Percentiles rank a stretch among this genome's conserved stretches.
phyloP scores from a whole-genome alignment of 257 asterid genomes.

The Ilex asprella region DNA sequence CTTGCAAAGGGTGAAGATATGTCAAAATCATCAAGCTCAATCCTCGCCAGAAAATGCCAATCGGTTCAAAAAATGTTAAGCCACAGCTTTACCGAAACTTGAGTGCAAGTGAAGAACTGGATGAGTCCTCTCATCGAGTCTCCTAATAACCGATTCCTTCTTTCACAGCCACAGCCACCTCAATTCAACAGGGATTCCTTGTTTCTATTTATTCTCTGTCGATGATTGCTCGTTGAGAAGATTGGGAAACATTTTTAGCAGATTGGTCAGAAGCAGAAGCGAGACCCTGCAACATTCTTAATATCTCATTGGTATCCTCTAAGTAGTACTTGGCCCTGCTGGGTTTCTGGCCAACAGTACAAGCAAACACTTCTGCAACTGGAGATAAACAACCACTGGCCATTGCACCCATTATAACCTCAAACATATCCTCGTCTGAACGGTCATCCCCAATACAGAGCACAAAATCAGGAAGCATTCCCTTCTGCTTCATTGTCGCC shows the following conservation, averaged over 20 bases:
- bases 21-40: too few relatives aligned
- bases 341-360: constrained; percentile 83
- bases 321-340: constrained; percentile 72
- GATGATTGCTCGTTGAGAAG: constrained; percentile 21
- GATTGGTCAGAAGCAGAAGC: constrained; percentile 61
- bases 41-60: too few relatives aligned
- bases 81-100: too few relatives aligned
- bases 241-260: constrained; percentile 22
- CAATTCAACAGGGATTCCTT: too few relatives aligned
- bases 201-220: constrained; percentile 22
- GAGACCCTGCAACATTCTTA: constrained; percentile 73
- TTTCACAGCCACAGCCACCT: too few relatives aligned
- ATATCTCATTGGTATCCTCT: constrained; percentile 63
- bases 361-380: constrained; percentile 70
- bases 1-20: too few relatives aligned
- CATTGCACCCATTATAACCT: constrained; percentile 67
- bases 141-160: too few relatives aligned
- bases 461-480: constrained; percentile 61
- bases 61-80: too few relatives aligned
- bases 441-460: constrained; percentile 84
- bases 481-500: constrained; percentile 43
- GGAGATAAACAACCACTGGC: constrained; percentile 58
- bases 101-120: too few relatives aligned
- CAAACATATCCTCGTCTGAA: constrained; percentile 85
- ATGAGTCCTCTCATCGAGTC: too few relatives aligned